Evolutionary conservation across 495 filamentous ascomycete genomes (phyloP).

Genomic region (Pyronema domesticum): DNA sequence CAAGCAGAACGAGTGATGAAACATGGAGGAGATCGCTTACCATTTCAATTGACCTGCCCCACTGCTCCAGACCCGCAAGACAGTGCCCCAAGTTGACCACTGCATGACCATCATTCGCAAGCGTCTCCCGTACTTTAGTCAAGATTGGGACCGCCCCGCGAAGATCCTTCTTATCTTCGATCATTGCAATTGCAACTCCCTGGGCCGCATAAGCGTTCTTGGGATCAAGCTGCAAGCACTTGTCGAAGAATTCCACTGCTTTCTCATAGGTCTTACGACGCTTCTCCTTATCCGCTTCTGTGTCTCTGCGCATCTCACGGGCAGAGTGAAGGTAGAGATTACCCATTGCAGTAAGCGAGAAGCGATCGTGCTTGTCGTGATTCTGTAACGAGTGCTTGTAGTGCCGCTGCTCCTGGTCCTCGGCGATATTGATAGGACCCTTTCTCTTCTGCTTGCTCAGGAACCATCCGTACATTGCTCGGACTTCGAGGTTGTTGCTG

Average conservation of each 20-base stretch:
- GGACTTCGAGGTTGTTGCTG: slow-evolving; percentile 69
- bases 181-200: slow-evolving; percentile 79
- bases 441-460: slow-evolving; percentile 65
- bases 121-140: slow-evolving; percentile 66
- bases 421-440: slow-evolving; percentile 55
- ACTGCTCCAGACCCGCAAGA: slow-evolving; percentile 76
- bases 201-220: slow-evolving; percentile 93
- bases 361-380: slow-evolving; percentile 91
- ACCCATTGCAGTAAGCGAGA: slow-evolving; percentile 88
- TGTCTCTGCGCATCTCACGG: slow-evolving; percentile 81
- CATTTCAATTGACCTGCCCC: slow-evolving; percentile 68
- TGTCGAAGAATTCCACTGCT: slow-evolving; percentile 96
- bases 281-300: slow-evolving; percentile 77
- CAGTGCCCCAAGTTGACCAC: slow-evolving; percentile 86
- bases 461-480: slow-evolving; percentile 87
- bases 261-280: slow-evolving; percentile 68
- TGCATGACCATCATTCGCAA: slow-evolving; percentile 62
- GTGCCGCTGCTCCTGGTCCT: slow-evolving; percentile 79
- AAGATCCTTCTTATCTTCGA: slow-evolving; percentile 83
- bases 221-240: slow-evolving; percentile 77
- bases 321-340: slow-evolving; percentile 74
- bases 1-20: slow-evolving; percentile 3
- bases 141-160: slow-evolving; percentile 66
- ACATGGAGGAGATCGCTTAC: slow-evolving; percentile 24
- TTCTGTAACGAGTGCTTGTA: slow-evolving; percentile 91